phyloP scores from a whole-genome alignment of 768 basidiomycete genomes.

The Hygrocybe coccinea region DNA sequence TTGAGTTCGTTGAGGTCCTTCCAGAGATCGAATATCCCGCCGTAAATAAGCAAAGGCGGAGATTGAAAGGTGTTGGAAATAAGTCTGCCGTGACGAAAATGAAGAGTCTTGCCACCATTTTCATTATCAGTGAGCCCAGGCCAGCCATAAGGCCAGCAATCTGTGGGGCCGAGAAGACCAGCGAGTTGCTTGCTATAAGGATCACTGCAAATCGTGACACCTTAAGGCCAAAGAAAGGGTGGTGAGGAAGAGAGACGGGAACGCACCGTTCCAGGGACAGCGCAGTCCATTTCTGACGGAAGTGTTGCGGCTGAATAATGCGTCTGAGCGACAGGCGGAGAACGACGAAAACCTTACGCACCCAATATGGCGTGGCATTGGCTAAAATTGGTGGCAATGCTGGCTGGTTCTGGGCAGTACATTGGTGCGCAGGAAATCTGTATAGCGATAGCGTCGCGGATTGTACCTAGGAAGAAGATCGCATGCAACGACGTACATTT shows the following conservation, averaged over 20 bases:
- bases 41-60: background rate
- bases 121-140: conserved; percentile 1
- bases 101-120: background rate
- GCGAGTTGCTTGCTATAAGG: background rate
- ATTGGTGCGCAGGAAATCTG: background rate
- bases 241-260: background rate
- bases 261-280: background rate
- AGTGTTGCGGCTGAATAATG: background rate
- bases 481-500: background rate
- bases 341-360: background rate
- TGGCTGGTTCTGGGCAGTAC: background rate
- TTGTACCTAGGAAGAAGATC: background rate
- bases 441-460: background rate
- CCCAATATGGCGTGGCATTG: background rate
- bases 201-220: background rate
- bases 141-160: background rate
- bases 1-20: background rate
- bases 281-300: background rate
- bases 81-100: background rate
- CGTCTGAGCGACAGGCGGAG: background rate
- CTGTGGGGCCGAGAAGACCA: conserved; percentile 1
- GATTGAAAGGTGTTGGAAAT: background rate
- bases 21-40: background rate
- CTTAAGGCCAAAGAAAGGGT: background rate
- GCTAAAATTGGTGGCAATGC: background rate